Conservation (phyloP, 306 rosid species). For the Vigna angularis region DNA sequence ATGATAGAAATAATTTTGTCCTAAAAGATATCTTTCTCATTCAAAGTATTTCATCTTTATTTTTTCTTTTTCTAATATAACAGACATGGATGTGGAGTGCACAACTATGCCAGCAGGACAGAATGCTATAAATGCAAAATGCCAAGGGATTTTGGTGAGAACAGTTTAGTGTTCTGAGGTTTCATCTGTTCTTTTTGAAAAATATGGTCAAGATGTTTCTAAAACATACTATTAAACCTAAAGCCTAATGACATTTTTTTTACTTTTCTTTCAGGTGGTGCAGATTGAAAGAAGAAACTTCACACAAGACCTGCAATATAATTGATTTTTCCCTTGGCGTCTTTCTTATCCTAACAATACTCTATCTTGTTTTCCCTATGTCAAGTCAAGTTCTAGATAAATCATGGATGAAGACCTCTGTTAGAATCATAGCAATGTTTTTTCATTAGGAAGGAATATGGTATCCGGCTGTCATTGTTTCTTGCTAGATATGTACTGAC, state of each 20-base stretch:
- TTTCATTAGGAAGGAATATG: slow-evolving; percentile 41
- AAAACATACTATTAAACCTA: slow-evolving; percentile 38
- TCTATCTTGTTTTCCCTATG: slow-evolving; percentile 36
- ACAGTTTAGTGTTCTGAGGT: slow-evolving; percentile 35
- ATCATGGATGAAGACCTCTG: slow-evolving; percentile 50
- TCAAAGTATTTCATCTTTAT: slow-evolving; percentile 7
- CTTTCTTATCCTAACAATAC: slow-evolving; percentile 45
- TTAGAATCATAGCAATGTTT: slow-evolving; percentile 48
- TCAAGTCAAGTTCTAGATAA: slow-evolving; percentile 52
- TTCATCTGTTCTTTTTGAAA: slow-evolving; percentile 6
- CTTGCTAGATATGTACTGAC: slow-evolving; percentile 48
- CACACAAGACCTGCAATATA: slow-evolving; percentile 36
- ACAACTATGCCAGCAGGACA: slow-evolving; percentile 88
- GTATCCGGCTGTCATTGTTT: slow-evolving; percentile 43
- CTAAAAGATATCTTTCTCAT: slow-evolving; percentile 3
- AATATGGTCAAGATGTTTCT: slow-evolving; percentile 30
- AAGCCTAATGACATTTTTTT: slow-evolving; percentile 40
- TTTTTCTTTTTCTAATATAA: slow-evolving; percentile 37
- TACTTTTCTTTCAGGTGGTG: slow-evolving; percentile 54
- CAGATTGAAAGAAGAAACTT: slow-evolving; percentile 49
- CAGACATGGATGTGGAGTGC: slow-evolving; percentile 89
- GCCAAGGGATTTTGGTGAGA: slow-evolving; percentile 72
- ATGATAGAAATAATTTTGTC: slow-evolving; percentile 16
- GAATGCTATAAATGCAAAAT: slow-evolving; percentile 88
- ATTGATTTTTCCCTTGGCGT: slow-evolving; percentile 35